A percentile compares a stretch with the other conserved stretches of the same genome.
These are phyloP conservation scores for Ochromonas danica DNA, from an alignment of 108 stramenopile genomes.

Conservation along the genomic window DNA sequence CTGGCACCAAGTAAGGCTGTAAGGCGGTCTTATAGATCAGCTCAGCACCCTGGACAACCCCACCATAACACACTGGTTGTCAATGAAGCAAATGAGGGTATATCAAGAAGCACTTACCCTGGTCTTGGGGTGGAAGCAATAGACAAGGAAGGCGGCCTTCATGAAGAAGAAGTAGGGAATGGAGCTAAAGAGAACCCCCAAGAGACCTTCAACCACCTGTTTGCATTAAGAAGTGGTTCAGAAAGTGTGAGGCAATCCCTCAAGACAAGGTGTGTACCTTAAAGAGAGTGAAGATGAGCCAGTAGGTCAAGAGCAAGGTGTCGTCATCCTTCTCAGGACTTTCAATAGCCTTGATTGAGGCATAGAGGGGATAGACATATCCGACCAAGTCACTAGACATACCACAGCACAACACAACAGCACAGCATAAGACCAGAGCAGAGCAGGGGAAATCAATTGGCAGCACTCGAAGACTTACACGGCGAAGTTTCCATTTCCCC, in stretches of 20 bases:
- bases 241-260: not conserved
- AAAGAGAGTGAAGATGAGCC: constrained; percentile 36
- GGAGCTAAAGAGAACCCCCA: not conserved
- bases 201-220: constrained; percentile 21
- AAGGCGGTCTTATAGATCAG: constrained; percentile 5
- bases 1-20: constrained; percentile 1
- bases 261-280: constrained; percentile 5
- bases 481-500: not conserved
- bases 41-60: not conserved
- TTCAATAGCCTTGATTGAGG: constrained; percentile 43
- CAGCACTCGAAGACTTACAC: not conserved
- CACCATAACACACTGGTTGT: not conserved
- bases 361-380: constrained; percentile 35
- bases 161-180: constrained; percentile 32
- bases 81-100: not conserved
- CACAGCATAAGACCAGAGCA: not conserved
- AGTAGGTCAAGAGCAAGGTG: constrained; percentile 44
- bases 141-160: constrained; percentile 31
- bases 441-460: not conserved
- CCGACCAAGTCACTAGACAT: constrained; percentile 27
- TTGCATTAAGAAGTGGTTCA: not conserved
- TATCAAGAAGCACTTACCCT: not conserved
- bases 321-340: constrained; percentile 40
- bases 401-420: not conserved
- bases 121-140: not conserved